Percentiles rank a stretch among this genome's conserved stretches.
These are phyloP conservation scores for Botrytis pseudocinerea DNA, from an alignment of 2,329 filamentous ascomycete genomes.

Conservation along the genomic window DNA sequence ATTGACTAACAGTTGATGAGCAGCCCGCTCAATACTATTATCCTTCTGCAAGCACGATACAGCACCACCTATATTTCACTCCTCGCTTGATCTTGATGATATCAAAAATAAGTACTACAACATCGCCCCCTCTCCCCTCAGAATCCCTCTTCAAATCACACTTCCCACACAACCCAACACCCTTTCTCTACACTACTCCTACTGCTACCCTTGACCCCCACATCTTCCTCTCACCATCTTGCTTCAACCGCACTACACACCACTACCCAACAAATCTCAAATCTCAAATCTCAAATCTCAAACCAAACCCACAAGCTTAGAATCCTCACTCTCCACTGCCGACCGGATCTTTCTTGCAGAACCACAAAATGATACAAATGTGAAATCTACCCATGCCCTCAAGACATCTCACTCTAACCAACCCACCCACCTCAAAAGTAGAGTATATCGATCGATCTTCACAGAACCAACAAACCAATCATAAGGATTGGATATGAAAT, in stretches of 20 bases:
- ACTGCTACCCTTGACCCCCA: no score
- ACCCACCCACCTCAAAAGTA: no score
- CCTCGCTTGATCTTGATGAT: background rate
- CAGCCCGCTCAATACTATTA: background rate
- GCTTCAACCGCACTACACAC: background rate
- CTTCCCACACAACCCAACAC: background rate
- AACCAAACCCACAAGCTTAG: background rate
- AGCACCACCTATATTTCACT: no score
- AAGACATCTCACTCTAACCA: background rate
- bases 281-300: no score
- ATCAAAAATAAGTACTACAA: background rate
- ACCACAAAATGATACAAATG: background rate
- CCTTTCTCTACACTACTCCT: no score
- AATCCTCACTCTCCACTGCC: no score
- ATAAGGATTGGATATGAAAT: no score
- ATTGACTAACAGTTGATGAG: background rate
- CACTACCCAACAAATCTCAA: background rate
- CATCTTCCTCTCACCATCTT: background rate
- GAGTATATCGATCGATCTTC: background rate
- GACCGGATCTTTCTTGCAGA: background rate
- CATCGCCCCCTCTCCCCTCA: background rate
- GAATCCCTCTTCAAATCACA: no score
- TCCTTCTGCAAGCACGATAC: background rate
- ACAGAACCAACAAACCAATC: background rate
- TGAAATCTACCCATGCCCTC: background rate